These are phyloP conservation scores for Penicillium robsamsonii DNA, from an alignment of 495 filamentous ascomycete genomes.

Conservation along the genomic window DNA sequence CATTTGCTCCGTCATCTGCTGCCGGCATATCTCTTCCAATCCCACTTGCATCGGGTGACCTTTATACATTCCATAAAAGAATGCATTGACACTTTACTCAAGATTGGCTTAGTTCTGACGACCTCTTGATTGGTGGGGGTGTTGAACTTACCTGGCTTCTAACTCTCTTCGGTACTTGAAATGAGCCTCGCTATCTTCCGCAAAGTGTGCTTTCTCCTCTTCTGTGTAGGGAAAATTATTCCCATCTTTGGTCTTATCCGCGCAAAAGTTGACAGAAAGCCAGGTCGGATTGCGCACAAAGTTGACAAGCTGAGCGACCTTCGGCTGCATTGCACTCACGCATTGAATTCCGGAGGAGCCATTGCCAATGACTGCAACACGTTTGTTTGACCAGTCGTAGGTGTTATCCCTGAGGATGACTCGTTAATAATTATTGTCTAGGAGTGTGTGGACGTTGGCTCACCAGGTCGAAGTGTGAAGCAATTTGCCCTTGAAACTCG, in stretches of 20 bases:
- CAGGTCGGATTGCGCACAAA: conserved; percentile 30
- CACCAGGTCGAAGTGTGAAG: conserved; percentile 49
- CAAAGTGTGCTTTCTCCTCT: conserved; percentile 30
- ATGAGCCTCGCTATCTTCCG: conserved; percentile 8
- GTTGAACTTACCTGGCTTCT: conserved; percentile 11
- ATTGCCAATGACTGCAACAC: conserved; percentile 50
- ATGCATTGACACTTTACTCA: conserved; percentile 8
- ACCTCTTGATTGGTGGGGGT: neutral
- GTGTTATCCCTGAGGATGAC: conserved; percentile 25
- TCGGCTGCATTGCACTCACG: conserved; percentile 50
- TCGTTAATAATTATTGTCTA: too few relatives aligned
- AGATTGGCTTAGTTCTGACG: neutral
- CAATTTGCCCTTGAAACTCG: conserved; percentile 45
- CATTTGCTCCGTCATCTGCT: conserved; percentile 37
- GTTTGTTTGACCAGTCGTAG: conserved; percentile 44
- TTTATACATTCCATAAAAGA: neutral
- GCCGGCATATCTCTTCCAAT: neutral
- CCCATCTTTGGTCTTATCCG: conserved; percentile 16
- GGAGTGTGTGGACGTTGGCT: neutral
- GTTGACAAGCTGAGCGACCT: conserved; percentile 30
- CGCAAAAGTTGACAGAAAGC: conserved; percentile 10
- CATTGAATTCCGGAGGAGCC: conserved; percentile 52
- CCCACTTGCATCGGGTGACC: conserved; percentile 7
- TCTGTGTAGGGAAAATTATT: conserved; percentile 40
- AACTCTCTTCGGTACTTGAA: conserved; percentile 17